Conservation (phyloP, 805 yeast genomes). For the Lachancea kluyveri region DNA sequence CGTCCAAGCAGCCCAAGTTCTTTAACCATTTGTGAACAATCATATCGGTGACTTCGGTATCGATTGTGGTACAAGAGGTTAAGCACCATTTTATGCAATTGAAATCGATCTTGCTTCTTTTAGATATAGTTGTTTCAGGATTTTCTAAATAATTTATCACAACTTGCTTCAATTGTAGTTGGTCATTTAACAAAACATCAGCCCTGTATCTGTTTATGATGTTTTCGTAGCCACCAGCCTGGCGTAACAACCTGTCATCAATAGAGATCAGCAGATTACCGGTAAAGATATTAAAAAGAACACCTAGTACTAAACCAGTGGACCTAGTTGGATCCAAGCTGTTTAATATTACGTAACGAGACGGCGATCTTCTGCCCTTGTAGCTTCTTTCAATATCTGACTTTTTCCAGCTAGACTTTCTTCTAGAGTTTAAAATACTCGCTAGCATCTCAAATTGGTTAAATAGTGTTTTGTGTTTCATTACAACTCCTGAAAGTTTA, state of each 20-base stretch:
- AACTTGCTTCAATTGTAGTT: constrained; percentile 81
- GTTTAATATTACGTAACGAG: constrained; percentile 50
- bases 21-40: constrained; percentile 83
- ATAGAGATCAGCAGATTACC: constrained; percentile 82
- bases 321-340: constrained; percentile 70
- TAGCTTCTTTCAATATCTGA: constrained; percentile 41
- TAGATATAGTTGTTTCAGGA: constrained; percentile 79
- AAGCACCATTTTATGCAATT: constrained; percentile 83
- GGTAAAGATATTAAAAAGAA: constrained; percentile 71
- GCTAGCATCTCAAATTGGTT: constrained; percentile 81
- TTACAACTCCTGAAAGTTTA: constrained; percentile 85
- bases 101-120: constrained; percentile 67
- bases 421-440: constrained; percentile 56
- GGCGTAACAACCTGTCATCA: constrained; percentile 64
- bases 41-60: constrained; percentile 87
- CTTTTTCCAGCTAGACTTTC: constrained; percentile 39
- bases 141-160: constrained; percentile 88
- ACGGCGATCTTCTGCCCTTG: constrained; percentile 23
- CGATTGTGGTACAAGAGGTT: constrained; percentile 82
- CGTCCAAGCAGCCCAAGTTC: constrained; percentile 79
- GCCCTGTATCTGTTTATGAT: constrained; percentile 65
- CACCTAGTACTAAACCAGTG: constrained; percentile 79
- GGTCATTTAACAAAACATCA: constrained; percentile 75
- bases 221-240: constrained; percentile 83
- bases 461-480: constrained; percentile 80